Percentiles rank a stretch among this genome's conserved stretches.
These are phyloP conservation scores for Exophiala bonariae DNA, from an alignment of 2,329 filamentous ascomycete genomes.

Conservation along the genomic window DNA sequence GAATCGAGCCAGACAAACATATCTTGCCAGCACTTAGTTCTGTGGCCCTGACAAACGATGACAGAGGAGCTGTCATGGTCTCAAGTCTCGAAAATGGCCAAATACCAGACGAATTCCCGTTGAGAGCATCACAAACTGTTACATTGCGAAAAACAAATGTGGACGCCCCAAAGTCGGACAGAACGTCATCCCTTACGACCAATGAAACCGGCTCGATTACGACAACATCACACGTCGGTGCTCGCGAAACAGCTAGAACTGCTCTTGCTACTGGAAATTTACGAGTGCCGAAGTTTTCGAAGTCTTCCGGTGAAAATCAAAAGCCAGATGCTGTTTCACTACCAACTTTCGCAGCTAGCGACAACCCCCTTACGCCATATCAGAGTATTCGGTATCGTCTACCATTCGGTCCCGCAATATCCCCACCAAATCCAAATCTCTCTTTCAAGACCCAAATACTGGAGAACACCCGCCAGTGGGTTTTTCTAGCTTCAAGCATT, in stretches of 20 bases:
- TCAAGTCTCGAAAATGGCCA: background rate
- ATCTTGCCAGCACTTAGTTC: too few species aligned
- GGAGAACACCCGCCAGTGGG: constrained; percentile 22
- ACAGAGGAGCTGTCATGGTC: too few species aligned
- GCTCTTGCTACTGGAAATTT: constrained; percentile 7
- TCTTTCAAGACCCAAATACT: constrained; percentile 21
- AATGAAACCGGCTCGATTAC: too few species aligned
- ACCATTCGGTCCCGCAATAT: constrained; percentile 8
- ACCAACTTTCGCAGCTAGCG: background rate
- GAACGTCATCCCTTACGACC: too few species aligned
- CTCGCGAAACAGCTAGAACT: too few species aligned
- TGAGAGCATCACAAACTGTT: too few species aligned
- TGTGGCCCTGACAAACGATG: too few species aligned
- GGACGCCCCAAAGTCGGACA: too few species aligned
- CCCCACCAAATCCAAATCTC: constrained; percentile 15
- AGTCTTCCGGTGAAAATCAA: too few species aligned
- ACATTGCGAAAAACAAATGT: too few species aligned
- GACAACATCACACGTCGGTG: too few species aligned
- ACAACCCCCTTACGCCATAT: background rate
- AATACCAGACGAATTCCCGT: constrained; percentile 12
- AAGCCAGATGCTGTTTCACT: background rate
- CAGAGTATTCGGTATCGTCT: background rate
- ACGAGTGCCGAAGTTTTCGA: constrained; percentile 8
- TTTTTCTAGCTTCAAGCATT: constrained; percentile 17
- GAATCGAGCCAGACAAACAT: too few species aligned